Base-by-base conservation (phyloP, 108 stramenopile genomes). In the Aurantiochytrium sp. region DNA sequence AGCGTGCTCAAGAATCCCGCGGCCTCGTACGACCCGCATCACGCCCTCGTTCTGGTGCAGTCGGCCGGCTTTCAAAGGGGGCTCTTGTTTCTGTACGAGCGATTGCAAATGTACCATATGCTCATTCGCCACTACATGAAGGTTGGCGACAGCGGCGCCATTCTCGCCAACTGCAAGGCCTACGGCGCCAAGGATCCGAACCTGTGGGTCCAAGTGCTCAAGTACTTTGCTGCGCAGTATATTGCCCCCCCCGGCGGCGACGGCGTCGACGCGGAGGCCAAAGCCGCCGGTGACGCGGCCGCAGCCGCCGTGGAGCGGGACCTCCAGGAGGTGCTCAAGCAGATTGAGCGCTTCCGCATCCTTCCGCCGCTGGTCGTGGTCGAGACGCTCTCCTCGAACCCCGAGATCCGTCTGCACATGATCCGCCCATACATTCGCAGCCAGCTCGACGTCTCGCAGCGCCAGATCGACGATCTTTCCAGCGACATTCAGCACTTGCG, bases 11-110 rank as follows among this genome's bases (percentile, higher is more conserved):
- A 89, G 8, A 85, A 87, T 41, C 87, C 89, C 0, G 37, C 86
- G 21, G 91, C 90, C 17, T 87, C 39, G 30, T 92, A 90, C 59
- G 91, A 92, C 41, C 86, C 50, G 32, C 88, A 91, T 27, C 90
- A 90, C 37, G 91, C 92, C 19, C 68, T 91, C 4, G 91, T 92
- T 15, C 86, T 92, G 37, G 90, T 90, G 42, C 90, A 90, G 87
- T 86, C 89, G 86, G 54, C 48, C n/a, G 87, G 85, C 36, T 91
- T 91, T 34, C 53, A 45, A 27, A 52, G 53, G 17, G 92, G 91
- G 27, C 90, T 88, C 85, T 86, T 92, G 15, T 90, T 55, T 69
- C 90, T 92, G 15, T 91, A 88, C 55, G 90, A 91, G 89, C 39
- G 73, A 0, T 24, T 81, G 17, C 73, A 81, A 2, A 81, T 81